These are phyloP conservation scores for Hericium rajendrae DNA, from an alignment of 768 basidiomycete species.

Conservation along the genomic window DNA sequence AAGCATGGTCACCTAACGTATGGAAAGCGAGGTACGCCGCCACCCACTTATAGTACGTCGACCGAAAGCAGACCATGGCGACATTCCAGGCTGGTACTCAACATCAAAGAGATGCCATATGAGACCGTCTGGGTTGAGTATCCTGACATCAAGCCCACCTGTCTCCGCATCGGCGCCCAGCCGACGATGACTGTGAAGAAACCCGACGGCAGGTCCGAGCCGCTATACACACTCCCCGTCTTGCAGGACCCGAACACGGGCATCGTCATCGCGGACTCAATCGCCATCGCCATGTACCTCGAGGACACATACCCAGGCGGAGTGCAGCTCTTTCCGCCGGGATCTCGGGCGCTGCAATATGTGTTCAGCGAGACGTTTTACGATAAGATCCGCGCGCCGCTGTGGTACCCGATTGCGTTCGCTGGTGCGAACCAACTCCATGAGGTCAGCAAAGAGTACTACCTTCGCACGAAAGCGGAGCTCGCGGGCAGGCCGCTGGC, in stretches of 20 bases:
- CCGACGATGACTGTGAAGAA: background rate
- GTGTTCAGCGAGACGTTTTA: background rate
- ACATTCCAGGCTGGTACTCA: background rate
- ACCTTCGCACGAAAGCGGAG: background rate
- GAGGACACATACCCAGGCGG: background rate
- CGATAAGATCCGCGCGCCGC: background rate
- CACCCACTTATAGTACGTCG: background rate
- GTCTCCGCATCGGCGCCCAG: conserved; percentile 1
- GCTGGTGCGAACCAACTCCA: background rate
- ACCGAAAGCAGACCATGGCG: background rate
- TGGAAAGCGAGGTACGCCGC: conserved; percentile 12
- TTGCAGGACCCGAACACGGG: conserved; percentile 9
- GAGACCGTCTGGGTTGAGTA: conserved; percentile 15
- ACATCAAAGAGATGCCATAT: conserved; percentile 12
- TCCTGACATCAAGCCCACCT: conserved; percentile 8
- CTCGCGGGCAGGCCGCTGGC: background rate
- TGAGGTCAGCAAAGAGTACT: background rate
- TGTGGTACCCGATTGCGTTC: background rate
- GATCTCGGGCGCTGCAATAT: background rate
- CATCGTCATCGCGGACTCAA: conserved; percentile 9
- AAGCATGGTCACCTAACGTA: conserved; percentile 16
- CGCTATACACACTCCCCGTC: conserved; percentile 15
- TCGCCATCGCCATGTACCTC: conserved; percentile 8
- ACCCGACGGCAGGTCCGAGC: background rate
- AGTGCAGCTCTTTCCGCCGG: background rate